These are phyloP conservation scores for Phellinidium pouzarii DNA, from an alignment of 1,284 basidiomycete genomes.

Conservation along the genomic window DNA sequence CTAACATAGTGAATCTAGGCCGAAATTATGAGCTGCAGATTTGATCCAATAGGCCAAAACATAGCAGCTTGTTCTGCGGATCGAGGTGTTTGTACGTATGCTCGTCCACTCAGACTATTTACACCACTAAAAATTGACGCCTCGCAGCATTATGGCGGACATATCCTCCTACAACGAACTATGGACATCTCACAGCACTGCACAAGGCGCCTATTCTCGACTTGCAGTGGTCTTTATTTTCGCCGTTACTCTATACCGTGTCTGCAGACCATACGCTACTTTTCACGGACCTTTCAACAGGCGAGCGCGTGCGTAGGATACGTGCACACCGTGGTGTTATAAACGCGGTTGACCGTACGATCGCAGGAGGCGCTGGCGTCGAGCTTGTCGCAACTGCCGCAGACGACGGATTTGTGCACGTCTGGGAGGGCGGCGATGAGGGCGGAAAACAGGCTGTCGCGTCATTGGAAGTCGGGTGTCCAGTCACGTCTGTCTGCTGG, in stretches of 20 bases:
- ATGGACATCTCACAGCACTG: constrained; percentile 64
- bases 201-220: constrained; percentile 77
- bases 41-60: constrained; percentile 77
- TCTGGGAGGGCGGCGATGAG: constrained; percentile 82
- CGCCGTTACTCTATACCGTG: constrained; percentile 68
- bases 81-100: constrained; percentile 63
- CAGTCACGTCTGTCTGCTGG: constrained; percentile 90
- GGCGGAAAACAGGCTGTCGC: constrained; percentile 72
- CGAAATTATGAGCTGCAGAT: constrained; percentile 73
- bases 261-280: constrained; percentile 79
- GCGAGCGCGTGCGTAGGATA: constrained; percentile 67
- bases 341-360: constrained; percentile 79
- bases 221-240: constrained; percentile 73
- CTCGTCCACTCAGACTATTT: neutral
- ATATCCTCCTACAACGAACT: constrained; percentile 77
- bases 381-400: constrained; percentile 81
- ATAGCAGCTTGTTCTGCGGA: constrained; percentile 80
- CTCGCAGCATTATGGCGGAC: constrained; percentile 69
- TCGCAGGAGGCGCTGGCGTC: constrained; percentile 72
- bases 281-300: constrained; percentile 71
- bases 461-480: constrained; percentile 78
- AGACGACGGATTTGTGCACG: constrained; percentile 82
- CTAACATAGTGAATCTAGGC: constrained; percentile 36
- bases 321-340: constrained; percentile 85
- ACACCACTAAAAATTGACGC: constrained; percentile 6